phyloP scores from a whole-genome alignment of 108 stramenopile genomes.

The Pseudonitzschia multistriata region DNA sequence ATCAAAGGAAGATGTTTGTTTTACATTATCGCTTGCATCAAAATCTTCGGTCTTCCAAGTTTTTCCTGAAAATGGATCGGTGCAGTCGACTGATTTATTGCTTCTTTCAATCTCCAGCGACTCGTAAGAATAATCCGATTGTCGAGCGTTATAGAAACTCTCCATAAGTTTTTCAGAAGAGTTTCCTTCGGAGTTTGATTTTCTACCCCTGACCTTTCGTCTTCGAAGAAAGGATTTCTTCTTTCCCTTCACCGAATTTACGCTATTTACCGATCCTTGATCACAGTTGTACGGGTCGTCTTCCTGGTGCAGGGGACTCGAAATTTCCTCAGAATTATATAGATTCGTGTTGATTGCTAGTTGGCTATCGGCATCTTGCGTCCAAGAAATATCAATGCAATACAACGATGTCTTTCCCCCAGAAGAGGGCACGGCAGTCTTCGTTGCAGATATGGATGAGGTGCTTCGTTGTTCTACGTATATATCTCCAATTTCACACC shows the following conservation, averaged over 20 bases:
- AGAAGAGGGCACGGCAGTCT: neutral
- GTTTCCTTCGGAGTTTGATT: neutral
- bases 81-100: neutral
- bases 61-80: neutral
- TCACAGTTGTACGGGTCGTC: neutral
- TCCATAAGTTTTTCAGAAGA: neutral
- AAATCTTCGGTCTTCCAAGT: neutral
- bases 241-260: neutral
- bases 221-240: neutral
- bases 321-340: constrained; percentile 4
- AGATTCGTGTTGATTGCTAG: neutral
- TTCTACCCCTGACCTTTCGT: constrained; percentile 11
- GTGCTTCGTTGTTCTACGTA: constrained; percentile 36
- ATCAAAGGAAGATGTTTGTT: neutral
- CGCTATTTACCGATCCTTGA: neutral
- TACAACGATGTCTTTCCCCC: constrained; percentile 32
- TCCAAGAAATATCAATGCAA: constrained; percentile 40
- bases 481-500: constrained; percentile 40
- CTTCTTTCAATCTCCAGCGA: neutral
- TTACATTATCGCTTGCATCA: neutral
- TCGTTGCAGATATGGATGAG: constrained; percentile 2
- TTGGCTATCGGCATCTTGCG: constrained; percentile 3
- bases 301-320: neutral
- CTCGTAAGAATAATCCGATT: no score
- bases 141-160: no score